phyloP scores from a whole-genome alignment of 306 rosid species.

The Styphnolobium japonicum region DNA sequence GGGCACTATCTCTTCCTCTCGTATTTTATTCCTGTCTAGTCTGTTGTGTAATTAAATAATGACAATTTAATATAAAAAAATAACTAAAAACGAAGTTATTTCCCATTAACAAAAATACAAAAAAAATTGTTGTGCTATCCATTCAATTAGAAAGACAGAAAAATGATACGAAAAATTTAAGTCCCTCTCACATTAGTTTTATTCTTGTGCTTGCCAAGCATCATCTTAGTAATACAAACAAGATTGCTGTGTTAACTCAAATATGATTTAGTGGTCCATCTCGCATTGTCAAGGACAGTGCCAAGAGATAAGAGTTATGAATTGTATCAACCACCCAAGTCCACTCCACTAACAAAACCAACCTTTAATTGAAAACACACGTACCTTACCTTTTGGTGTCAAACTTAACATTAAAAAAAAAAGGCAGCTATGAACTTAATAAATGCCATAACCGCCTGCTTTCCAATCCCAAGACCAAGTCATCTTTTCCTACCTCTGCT shows the following conservation, averaged over 20 bases:
- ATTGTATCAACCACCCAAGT: conserved; percentile 37
- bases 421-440: conserved; percentile 15
- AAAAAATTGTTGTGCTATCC: no score
- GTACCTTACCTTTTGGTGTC: conserved; percentile 3
- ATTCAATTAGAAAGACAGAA: no score
- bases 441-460: conserved; percentile 16
- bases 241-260: neutral
- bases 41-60: no score
- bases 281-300: neutral
- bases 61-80: no score
- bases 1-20: no score
- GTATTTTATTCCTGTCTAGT: no score
- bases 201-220: neutral
- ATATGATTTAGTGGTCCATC: conserved; percentile 17
- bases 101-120: no score
- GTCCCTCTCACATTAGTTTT: neutral
- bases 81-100: no score
- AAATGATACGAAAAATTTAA: no score
- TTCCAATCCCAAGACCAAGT: conserved; percentile 9
- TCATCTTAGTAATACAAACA: neutral
- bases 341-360: conserved; percentile 3
- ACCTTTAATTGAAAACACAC: conserved; percentile 18
- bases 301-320: conserved; percentile 18
- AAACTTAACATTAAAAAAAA: neutral
- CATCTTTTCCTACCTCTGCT: conserved; percentile 1